Evolutionary conservation across 345 rosid genomes (phyloP).

Genomic region (Raphanus sativus): DNA sequence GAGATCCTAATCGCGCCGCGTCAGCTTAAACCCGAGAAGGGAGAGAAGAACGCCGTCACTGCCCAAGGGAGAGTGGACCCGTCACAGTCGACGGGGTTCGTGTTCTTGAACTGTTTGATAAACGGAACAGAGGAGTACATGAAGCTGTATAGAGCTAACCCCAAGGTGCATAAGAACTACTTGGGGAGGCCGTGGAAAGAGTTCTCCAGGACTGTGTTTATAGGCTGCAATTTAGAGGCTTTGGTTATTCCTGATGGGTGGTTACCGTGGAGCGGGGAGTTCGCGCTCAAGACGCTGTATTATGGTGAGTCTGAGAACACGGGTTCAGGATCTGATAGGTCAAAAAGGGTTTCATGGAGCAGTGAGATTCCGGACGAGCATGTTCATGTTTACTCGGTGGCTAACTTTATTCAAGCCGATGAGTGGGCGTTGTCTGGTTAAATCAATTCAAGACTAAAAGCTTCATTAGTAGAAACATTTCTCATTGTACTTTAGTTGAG

Average conservation of each 20-base stretch:
- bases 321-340: constrained; percentile 58
- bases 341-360: constrained; percentile 77
- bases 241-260: constrained; percentile 70
- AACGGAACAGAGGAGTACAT: constrained; percentile 79
- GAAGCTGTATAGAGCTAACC: constrained; percentile 57
- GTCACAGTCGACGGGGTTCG: constrained; percentile 68
- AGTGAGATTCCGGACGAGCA: constrained; percentile 58
- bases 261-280: constrained; percentile 76
- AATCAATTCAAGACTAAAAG: constrained; percentile 6
- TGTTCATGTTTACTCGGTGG: constrained; percentile 52
- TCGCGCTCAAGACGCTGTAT: constrained; percentile 71
- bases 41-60: constrained; percentile 70
- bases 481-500: constrained; percentile 15
- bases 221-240: constrained; percentile 54
- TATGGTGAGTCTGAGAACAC: constrained; percentile 75
- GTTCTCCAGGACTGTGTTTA: constrained; percentile 73
- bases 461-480: not conserved
- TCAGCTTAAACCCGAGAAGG: constrained; percentile 68
- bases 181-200: constrained; percentile 99
- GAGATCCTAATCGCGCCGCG: constrained; percentile 59
- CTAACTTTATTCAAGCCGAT: constrained; percentile 84
- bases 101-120: constrained; percentile 68
- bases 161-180: constrained; percentile 61
- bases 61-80: constrained; percentile 95
- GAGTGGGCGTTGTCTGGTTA: constrained; percentile 56